Evolutionary conservation across 2,329 filamentous ascomycete species (phyloP), one percentile per base, ranked within the genome.

Genomic region (Colletotrichum tropicicola): DNA sequence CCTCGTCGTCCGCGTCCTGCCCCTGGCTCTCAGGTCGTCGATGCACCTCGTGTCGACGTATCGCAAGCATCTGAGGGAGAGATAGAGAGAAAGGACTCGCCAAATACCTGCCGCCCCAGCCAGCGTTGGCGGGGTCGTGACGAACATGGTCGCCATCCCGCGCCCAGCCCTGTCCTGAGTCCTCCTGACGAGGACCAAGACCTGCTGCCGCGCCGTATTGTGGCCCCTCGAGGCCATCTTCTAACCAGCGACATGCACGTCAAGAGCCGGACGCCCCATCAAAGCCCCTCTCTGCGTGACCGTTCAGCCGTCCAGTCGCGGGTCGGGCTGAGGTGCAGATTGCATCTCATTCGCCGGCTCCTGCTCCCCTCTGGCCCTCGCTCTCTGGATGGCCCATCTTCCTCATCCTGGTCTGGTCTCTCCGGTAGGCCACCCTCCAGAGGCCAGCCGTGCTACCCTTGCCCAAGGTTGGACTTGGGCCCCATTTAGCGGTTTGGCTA

Each of bases 401-500:
- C 51, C 44, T 57, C 59, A 41, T 37, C 68, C 64, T 69, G 58
- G 59, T 60, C 63, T 68, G 51, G 64, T 17, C 39, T 27, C 28
- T 44, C 23, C 27, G 23, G 44, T 51, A 21, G 62, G 15, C 44
- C 49, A 61, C 32, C 56, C 49, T 43, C 30, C 39, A 21, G n/a
- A 4, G 19, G 19, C 39, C 57, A 56, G 51, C 51, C 51, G 58
- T 56, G 49, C 30, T 45, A 62, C 37, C 62, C 62, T 65, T 32
- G 62, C 23, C 51, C 57, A 62, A 48, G n/a, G 35, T 65, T 62
- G 57, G 62, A 56, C 57, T 65, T 62, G 57, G 51, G 62, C 67
- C 65, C 67, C 66, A 71, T 69, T 67, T 71, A 70, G 70, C 71
- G 68, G 67, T 62, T 69, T 69, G 69, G 69, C 64, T 69, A 69